A percentile compares a stretch with the other conserved stretches of the same genome.
These are phyloP conservation scores for Pseudozyma hubeiensis DNA, from an alignment of 1,284 basidiomycete species.

Conservation along the genomic window DNA sequence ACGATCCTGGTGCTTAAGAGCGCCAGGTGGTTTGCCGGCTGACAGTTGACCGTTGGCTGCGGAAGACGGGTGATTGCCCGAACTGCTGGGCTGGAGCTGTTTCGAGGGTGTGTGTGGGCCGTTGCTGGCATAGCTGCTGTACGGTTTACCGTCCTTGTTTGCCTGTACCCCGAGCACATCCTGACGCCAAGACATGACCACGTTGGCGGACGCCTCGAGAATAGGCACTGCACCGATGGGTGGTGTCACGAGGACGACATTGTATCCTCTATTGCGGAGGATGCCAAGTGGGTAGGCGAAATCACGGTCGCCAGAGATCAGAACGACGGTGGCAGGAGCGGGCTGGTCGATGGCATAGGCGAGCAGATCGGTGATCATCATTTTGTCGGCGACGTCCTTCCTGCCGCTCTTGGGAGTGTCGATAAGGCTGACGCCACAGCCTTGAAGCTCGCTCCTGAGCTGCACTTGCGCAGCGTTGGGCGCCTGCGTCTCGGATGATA, in stretches of 20 bases:
- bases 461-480: constrained; percentile 50
- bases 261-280: constrained; percentile 59
- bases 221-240: constrained; percentile 61
- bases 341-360: constrained; percentile 61
- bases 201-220: constrained; percentile 58
- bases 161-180: constrained; percentile 59
- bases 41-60: constrained; percentile 6
- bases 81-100: not conserved
- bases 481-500: constrained; percentile 47
- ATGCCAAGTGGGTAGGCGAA: constrained; percentile 63
- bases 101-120: constrained; percentile 33
- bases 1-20: constrained; percentile 26
- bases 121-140: constrained; percentile 31
- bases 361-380: constrained; percentile 64
- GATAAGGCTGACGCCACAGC: constrained; percentile 61
- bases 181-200: constrained; percentile 60
- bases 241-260: constrained; percentile 57
- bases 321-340: constrained; percentile 57
- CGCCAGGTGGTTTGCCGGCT: constrained; percentile 24
- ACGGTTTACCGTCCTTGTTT: constrained; percentile 49
- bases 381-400: constrained; percentile 64
- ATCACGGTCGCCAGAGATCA: constrained; percentile 63
- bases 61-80: constrained; percentile 1
- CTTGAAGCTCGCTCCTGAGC: constrained; percentile 62
- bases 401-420: constrained; percentile 62